phyloP scores from a whole-genome alignment of 345 rosid genomes.

The Citrus trifoliata region DNA sequence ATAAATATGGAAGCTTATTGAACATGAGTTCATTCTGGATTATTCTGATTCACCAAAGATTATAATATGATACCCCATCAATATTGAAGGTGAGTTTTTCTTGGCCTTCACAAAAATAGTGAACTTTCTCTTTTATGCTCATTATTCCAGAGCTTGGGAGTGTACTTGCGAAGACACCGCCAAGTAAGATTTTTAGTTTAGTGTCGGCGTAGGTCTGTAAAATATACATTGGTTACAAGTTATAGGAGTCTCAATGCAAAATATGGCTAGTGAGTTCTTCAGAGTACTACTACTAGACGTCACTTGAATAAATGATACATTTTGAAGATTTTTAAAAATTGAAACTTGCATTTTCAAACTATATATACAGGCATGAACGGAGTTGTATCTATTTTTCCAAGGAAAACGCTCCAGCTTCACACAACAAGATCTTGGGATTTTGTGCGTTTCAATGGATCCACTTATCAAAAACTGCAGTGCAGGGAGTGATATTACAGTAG shows the following conservation, averaged over 20 bases:
- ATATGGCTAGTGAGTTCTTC: slow-evolving; percentile 24
- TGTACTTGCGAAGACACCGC: no score
- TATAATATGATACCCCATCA: no score
- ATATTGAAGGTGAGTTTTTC: no score
- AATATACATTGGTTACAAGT: slow-evolving; percentile 23
- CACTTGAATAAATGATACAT: no score
- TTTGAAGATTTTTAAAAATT: no score
- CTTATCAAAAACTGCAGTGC: neutral
- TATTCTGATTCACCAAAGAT: no score
- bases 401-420: slow-evolving; percentile 14
- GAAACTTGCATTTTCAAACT: neutral
- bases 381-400: slow-evolving; percentile 35
- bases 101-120: no score
- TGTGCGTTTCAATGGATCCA: slow-evolving; percentile 23
- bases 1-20: neutral
- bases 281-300: neutral
- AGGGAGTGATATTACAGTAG: slow-evolving; percentile 32
- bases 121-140: no score
- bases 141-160: no score
- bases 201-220: neutral
- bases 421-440: slow-evolving; percentile 46
- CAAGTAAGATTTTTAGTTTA: no score
- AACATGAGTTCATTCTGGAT: neutral
- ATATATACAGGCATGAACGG: slow-evolving; percentile 13
- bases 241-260: slow-evolving; percentile 42